Percentiles rank a stretch among this genome's conserved stretches.
Conservation (phyloP, 148 eudicot species). For the Selenicereus undatus region DNA sequence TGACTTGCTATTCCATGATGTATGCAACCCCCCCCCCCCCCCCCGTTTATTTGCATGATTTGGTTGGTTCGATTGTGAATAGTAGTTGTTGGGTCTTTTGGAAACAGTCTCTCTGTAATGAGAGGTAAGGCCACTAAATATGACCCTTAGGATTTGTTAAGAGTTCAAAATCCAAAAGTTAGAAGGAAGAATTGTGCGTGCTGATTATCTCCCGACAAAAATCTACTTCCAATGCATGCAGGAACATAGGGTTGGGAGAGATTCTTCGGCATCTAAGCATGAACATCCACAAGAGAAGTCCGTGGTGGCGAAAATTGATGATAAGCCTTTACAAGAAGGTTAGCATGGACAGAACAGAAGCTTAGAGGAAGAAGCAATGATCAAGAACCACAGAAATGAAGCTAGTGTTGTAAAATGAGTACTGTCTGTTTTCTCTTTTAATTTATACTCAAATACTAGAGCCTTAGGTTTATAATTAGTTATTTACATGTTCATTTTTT, state of each 20-base stretch:
- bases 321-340: constrained; percentile 36
- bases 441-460: neutral
- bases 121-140: no score
- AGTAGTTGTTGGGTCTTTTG: no score
- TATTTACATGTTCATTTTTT: neutral
- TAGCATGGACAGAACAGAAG: constrained; percentile 53
- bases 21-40: constrained; percentile 19
- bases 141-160: neutral
- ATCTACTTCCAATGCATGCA: constrained; percentile 24
- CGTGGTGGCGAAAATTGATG: constrained; percentile 24
- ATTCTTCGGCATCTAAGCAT: constrained; percentile 37
- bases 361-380: constrained; percentile 43
- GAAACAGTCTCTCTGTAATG: no score
- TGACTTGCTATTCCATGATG: constrained; percentile 62
- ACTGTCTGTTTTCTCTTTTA: constrained; percentile 16
- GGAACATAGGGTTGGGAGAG: constrained; percentile 58
- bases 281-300: constrained; percentile 36
- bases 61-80: no score
- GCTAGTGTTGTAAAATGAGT: constrained; percentile 43
- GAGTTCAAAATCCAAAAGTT: constrained; percentile 30
- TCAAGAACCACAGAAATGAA: constrained; percentile 36
- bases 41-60: constrained; percentile 3
- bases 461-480: neutral
- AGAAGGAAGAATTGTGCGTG: neutral
- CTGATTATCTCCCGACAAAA: neutral